These are phyloP conservation scores for Sporormia fimetaria DNA, from an alignment of 495 filamentous ascomycete genomes.

Conservation along the genomic window DNA sequence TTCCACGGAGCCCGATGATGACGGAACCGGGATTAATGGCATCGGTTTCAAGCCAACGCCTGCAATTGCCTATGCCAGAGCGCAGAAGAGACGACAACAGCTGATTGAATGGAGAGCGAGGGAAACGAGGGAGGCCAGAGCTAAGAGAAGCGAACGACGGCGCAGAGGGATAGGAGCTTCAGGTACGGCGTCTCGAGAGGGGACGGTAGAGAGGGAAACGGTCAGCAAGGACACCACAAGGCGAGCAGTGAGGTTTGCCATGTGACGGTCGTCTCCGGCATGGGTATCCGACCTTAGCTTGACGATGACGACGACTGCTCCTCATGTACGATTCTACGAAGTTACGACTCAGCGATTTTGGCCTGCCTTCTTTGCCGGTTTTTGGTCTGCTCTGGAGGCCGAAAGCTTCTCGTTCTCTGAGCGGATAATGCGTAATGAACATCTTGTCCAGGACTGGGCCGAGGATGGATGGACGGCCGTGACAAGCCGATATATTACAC, in stretches of 20 bases:
- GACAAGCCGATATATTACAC: constrained; percentile 5
- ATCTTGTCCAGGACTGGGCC: constrained; percentile 1
- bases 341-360: no score
- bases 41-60: constrained; percentile 86
- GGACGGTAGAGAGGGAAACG: constrained; percentile 8
- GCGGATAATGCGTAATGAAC: constrained; percentile 4
- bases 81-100: constrained; percentile 66
- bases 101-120: constrained; percentile 71
- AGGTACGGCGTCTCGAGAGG: constrained; percentile 6
- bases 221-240: background rate
- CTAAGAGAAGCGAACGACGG: constrained; percentile 52
- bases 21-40: constrained; percentile 48
- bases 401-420: no score
- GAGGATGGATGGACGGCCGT: background rate
- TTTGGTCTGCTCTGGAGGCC: no score
- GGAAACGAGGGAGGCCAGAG: constrained; percentile 73
- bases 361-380: no score
- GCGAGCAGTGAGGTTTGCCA: constrained; percentile 13
- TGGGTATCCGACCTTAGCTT: background rate
- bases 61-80: constrained; percentile 64
- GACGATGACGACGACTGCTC: no score
- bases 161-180: constrained; percentile 15
- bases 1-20: constrained; percentile 32
- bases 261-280: background rate
- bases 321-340: no score